phyloP scores from a whole-genome alignment of 192 early-diverging fungal genomes.

The Thamnidium elegans region DNA sequence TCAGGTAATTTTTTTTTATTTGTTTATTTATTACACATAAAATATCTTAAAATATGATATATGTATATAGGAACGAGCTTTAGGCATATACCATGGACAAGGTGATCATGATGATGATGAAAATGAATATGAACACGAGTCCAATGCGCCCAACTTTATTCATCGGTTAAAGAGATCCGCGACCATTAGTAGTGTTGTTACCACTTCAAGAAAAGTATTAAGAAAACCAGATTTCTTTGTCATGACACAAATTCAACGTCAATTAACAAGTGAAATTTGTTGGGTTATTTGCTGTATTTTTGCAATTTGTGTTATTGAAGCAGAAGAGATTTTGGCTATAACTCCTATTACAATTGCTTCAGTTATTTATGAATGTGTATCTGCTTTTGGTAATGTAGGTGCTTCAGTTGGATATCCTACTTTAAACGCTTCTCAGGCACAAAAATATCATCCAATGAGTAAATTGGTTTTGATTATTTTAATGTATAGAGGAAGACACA shows the following conservation, averaged over 20 bases:
- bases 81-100: conserved; percentile 30
- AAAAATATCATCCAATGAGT: conserved; percentile 27
- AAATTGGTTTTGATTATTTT: conserved; percentile 30
- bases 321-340: conserved; percentile 20
- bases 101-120: conserved; percentile 21
- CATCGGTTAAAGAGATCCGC: conserved; percentile 15
- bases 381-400: conserved; percentile 37
- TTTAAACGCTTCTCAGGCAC: conserved; percentile 21
- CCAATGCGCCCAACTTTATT: not conserved
- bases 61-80: conserved; percentile 23
- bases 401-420: conserved; percentile 29
- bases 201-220: conserved; percentile 19
- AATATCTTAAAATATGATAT: not conserved
- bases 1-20: conserved; percentile 4
- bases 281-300: conserved; percentile 35
- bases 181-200: conserved; percentile 28
- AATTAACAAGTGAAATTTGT: conserved; percentile 35
- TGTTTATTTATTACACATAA: not conserved
- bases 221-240: conserved; percentile 38
- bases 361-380: conserved; percentile 37
- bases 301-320: conserved; percentile 27
- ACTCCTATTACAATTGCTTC: conserved; percentile 29
- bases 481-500: conserved; percentile 37
- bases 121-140: not conserved
- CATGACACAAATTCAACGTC: conserved; percentile 36